These are phyloP conservation scores for Chlamydomonas eustigma DNA, from an alignment of 139 green algal genomes.

Conservation along the genomic window DNA sequence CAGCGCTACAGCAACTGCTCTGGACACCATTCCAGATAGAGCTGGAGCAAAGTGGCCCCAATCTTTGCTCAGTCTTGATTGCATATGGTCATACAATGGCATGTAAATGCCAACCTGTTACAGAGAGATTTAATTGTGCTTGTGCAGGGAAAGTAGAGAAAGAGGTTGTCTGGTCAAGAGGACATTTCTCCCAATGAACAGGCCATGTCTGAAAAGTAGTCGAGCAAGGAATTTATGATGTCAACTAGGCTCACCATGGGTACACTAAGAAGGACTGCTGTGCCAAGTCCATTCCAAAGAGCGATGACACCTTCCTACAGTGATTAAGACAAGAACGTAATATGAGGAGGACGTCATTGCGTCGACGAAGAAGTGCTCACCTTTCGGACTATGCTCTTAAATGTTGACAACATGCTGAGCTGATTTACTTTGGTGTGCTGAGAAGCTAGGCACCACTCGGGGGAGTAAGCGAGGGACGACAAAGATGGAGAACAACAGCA, in stretches of 20 bases:
- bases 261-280: constrained; percentile 68
- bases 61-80: constrained; percentile 24
- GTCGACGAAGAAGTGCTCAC: background rate
- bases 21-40: constrained; percentile 56
- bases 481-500: no score
- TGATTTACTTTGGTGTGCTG: background rate
- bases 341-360: no score
- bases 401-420: background rate
- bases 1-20: constrained; percentile 64
- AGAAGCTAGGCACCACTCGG: background rate
- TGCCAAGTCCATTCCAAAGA: constrained; percentile 75
- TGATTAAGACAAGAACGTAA: no score
- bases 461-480: background rate
- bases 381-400: background rate
- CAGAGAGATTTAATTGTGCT: background rate
- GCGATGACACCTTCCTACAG: constrained; percentile 54
- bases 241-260: constrained; percentile 87
- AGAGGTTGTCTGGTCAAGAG: no score
- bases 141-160: no score
- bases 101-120: constrained; percentile 87
- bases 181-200: no score
- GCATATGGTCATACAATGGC: constrained; percentile 85
- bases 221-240: no score
- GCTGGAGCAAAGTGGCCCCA: constrained; percentile 51
- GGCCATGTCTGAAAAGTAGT: no score